These are phyloP conservation scores for Hyaloperonospora arabidopsidis DNA, from an alignment of 352 stramenopile genomes.

Conservation along the genomic window DNA sequence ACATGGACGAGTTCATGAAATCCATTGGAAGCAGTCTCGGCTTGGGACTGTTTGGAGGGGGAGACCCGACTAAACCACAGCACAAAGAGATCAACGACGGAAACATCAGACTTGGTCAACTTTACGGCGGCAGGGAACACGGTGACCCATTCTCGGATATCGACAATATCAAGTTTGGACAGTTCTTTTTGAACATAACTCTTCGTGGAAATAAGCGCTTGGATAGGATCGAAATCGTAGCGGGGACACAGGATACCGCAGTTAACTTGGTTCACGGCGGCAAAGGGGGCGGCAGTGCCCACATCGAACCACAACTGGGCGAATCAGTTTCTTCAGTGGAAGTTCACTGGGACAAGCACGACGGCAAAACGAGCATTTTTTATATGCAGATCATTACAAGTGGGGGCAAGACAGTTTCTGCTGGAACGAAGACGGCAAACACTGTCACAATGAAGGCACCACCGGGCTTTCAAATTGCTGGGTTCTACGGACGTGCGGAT, in stretches of 20 bases:
- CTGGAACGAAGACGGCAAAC: conserved; percentile 17
- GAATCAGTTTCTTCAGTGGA: conserved; percentile 14
- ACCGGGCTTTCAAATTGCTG: conserved; percentile 14
- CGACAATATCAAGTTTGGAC: conserved; percentile 20
- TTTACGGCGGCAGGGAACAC: conserved; percentile 18
- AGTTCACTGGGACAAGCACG: conserved; percentile 24
- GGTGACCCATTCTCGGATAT: conserved; percentile 25
- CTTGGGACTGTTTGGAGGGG: neutral
- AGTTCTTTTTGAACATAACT: conserved; percentile 22
- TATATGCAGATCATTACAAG: conserved; percentile 13
- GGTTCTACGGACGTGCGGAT: conserved; percentile 16
- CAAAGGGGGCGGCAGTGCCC: conserved; percentile 10
- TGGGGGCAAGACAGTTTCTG: conserved; percentile 8
- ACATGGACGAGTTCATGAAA: too few species aligned
- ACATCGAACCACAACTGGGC: conserved; percentile 10
- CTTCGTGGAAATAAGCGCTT: conserved; percentile 16
- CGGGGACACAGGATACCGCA: conserved; percentile 11
- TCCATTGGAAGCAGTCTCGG: too few species aligned
- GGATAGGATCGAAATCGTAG: conserved; percentile 10
- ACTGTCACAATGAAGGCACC: conserved; percentile 7
- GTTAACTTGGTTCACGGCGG: conserved; percentile 21
- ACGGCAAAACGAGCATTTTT: conserved; percentile 23
- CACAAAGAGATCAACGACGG: conserved; percentile 22
- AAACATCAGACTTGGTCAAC: conserved; percentile 12
- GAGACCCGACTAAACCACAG: conserved; percentile 10